Conservation (phyloP, 306 rosid genomes). For the Glycine latifolia region DNA sequence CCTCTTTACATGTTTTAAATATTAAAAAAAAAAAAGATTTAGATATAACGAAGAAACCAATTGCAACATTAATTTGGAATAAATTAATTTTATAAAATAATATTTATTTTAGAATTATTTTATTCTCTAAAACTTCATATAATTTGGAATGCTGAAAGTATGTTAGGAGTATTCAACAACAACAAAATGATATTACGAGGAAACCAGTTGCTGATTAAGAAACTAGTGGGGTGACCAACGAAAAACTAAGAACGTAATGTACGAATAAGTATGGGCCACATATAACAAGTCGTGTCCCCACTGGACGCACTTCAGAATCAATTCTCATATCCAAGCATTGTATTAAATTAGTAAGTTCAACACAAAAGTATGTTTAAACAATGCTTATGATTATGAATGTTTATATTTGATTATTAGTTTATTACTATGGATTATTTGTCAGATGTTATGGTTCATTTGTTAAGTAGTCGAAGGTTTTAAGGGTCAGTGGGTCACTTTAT, state of each 20-base stretch:
- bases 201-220: not conserved
- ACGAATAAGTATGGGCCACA: not conserved
- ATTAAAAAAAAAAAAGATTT: too few relatives aligned
- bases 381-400: not conserved
- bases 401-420: not conserved
- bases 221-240: not conserved
- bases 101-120: too few relatives aligned
- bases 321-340: not conserved
- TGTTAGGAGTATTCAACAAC: too few relatives aligned
- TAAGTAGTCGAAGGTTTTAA: not conserved
- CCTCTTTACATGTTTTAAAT: too few relatives aligned
- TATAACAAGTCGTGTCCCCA: constrained; percentile 28
- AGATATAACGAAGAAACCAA: too few relatives aligned
- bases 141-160: too few relatives aligned
- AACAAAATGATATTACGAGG: not conserved
- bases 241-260: not conserved
- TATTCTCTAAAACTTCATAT: too few relatives aligned
- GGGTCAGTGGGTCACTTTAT: not conserved
- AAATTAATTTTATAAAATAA: too few relatives aligned
- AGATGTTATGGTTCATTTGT: not conserved
- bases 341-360: constrained; percentile 3
- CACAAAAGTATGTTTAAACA: not conserved
- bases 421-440: not conserved
- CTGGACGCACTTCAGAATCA: not conserved
- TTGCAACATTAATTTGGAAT: too few relatives aligned